Evolutionary conservation across 176 grass and related monocot species (phyloP), one percentile per base, ranked within the genome.

Genomic region (Lolium multiflorum): DNA sequence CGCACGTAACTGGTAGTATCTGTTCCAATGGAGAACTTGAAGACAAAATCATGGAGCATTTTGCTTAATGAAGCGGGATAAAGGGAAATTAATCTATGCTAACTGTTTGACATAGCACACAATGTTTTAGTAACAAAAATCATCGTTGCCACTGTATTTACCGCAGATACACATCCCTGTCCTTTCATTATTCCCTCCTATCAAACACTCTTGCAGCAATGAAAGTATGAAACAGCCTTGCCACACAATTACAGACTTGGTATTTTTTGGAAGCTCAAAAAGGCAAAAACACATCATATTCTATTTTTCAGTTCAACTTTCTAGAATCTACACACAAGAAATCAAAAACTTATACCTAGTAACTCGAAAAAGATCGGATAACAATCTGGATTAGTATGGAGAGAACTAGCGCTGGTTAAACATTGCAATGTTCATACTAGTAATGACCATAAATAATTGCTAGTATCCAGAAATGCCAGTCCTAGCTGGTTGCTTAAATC

Each of bases 131-230:
- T 71, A 71, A 58, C n/a, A 86, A n/a, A 48, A 68, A 57, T 7
- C 76, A 60, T 49, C 76, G 28, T 61, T 22, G 26, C 75, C 51
- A 15, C 16, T 79, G 16, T n/a, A 86, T 58, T 58, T 18, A 56
- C 35, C 8, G 20, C 38, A 69, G 18, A 85, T 85, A 64, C 5
- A 31, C 49, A 58, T 35, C 11, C 6, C 5, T 41, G 11, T n/a
- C 10, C 1, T 10, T 14, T 46, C 7, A 85, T 57, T 48, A 21
- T 47, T 56, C 26, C 10, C 63, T 24, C 77, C 39, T 3, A 25
- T 58, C 20, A 35, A 68, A 48, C 49, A 66, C 67, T 49, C 41
- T 71, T 54, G n/a, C 24, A 18, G 24, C 11, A 44, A 77, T 4
- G 38, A 39, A 39, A 39, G 38, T 39, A 39, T 9, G 14, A 88